Evolutionary conservation across 2,329 filamentous ascomycete species (phyloP), one percentile per base, ranked within the genome.

Genomic region (Paecilomyces fulvus): DNA sequence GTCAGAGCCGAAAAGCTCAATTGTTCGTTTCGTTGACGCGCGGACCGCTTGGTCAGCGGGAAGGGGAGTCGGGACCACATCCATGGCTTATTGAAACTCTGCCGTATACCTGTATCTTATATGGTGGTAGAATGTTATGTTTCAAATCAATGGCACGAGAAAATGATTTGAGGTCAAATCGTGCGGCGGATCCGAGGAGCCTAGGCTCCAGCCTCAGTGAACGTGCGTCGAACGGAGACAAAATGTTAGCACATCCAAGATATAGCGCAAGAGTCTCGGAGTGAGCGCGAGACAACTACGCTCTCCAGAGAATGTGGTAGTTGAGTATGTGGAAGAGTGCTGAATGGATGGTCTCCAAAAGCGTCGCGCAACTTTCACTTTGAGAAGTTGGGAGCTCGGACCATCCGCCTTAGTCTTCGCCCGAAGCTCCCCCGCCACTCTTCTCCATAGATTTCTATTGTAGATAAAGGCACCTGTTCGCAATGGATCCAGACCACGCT

Each of bases 1-100:
- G 60, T 78, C 75, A 43, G 73, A 58, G 25, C 76, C 77, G 58
- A 79, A 79, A 30, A 79, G 71, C 37, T 77, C 73, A 52, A 72
- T 70, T 8, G 77, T 78, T 17, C 75, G 70, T 65, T 78, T 78
- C 17, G 74, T 68, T 20, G 76, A 76, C 8, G 59, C 64, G 61
- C 72, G 73, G 53, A 75, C 72, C 51, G 72, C 69, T 53, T 75
- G 67, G 14, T 73, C 71, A 20, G 63, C 60, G 17, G 67, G 63
- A 3, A 64, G 62, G 30, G 65, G 64, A 5, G 66, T 64, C n/a
- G 66, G 59, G 11, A 63, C 48, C n/a, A 65, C 59, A 49, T 70
- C 69, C 71, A 72, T 73, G 54, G 25, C 14, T 17, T 20, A 17
- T 43, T 8, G 8, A 14, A n/a, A 43, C 9, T 17, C 4, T 17